Evolutionary conservation across 2,329 filamentous ascomycete genomes (phyloP).

Genomic region (Stachybotrys elegans): DNA sequence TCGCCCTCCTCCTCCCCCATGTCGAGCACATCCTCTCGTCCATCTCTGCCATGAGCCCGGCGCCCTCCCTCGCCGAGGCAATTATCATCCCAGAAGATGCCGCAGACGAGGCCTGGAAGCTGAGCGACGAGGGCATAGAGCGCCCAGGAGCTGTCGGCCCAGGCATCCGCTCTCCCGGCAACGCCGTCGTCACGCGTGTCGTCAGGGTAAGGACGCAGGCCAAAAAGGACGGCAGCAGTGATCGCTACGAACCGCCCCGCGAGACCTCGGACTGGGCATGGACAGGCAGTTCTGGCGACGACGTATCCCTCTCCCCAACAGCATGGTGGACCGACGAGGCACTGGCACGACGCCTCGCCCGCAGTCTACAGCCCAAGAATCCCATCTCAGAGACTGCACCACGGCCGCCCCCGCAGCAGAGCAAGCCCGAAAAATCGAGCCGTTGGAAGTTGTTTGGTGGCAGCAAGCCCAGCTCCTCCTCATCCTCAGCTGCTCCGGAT

Average conservation of each 20-base stretch:
- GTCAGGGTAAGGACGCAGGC: conserved; percentile 19
- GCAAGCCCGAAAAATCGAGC: conserved; percentile 26
- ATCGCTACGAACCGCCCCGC: conserved; percentile 7
- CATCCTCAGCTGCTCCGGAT: conserved; percentile 4
- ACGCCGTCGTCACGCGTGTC: too few species aligned
- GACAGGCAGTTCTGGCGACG: conserved; percentile 16
- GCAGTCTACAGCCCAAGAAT: conserved; percentile 33
- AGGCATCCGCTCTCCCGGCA: too few species aligned
- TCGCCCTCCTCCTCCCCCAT: conserved; percentile 34
- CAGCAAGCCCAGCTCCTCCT: conserved; percentile 8
- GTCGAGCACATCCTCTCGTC: conserved; percentile 36
- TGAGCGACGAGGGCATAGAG: conserved; percentile 26
- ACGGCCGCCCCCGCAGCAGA: conserved; percentile 18
- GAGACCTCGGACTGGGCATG: conserved; percentile 24
- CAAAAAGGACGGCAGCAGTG: conserved; percentile 11
- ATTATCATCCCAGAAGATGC: conserved; percentile 38
- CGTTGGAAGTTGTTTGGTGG: conserved; percentile 28
- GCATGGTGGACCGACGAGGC: conserved; percentile 45
- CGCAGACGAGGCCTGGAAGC: conserved; percentile 30
- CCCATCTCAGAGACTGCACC: conserved; percentile 12
- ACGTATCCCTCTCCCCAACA: conserved; percentile 1
- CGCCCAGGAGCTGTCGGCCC: conserved; percentile 22
- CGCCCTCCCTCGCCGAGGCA: conserved; percentile 33
- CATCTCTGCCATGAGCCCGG: conserved; percentile 25
- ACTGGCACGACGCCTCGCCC: conserved; percentile 40